These are phyloP conservation scores for Gossypium aridum DNA, from an alignment of 441 rosid genomes.

Conservation along the genomic window DNA sequence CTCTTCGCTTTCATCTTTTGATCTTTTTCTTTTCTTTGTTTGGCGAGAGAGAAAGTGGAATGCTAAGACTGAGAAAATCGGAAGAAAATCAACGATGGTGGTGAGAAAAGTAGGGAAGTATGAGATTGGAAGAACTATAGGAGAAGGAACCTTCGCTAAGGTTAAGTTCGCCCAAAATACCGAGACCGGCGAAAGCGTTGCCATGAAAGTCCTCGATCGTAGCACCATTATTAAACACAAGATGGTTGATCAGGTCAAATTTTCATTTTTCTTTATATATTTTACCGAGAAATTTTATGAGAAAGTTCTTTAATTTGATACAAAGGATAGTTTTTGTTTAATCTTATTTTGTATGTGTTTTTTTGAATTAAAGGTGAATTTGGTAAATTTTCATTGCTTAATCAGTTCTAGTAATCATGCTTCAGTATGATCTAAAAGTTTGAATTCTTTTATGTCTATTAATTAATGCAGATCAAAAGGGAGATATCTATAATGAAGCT, in stretches of 20 bases:
- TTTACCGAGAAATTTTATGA: background rate
- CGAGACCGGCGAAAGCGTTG: constrained; percentile 97
- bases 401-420: background rate
- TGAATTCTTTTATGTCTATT: background rate
- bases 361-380: constrained; percentile 5
- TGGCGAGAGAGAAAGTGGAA: constrained; percentile 7
- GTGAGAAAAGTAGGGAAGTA: constrained; percentile 76
- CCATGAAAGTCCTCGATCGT: constrained; percentile 95
- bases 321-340: constrained; percentile 12
- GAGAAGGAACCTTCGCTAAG: constrained; percentile 95
- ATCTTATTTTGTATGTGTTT: background rate
- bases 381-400: background rate
- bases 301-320: background rate
- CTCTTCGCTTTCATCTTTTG: background rate
- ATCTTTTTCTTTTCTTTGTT: background rate
- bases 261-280: background rate
- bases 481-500: constrained; percentile 99
- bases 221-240: constrained; percentile 79
- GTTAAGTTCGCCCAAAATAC: constrained; percentile 98
- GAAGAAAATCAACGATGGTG: constrained; percentile 45
- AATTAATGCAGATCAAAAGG: constrained; percentile 62
- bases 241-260: constrained; percentile 8
- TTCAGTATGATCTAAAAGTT: background rate
- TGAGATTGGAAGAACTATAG: constrained; percentile 92
- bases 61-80: constrained; percentile 11